Percentiles rank a stretch among this genome's conserved stretches.
Conservation (phyloP, 2,329 filamentous ascomycete genomes). For the Aspergillus ochraceus region DNA sequence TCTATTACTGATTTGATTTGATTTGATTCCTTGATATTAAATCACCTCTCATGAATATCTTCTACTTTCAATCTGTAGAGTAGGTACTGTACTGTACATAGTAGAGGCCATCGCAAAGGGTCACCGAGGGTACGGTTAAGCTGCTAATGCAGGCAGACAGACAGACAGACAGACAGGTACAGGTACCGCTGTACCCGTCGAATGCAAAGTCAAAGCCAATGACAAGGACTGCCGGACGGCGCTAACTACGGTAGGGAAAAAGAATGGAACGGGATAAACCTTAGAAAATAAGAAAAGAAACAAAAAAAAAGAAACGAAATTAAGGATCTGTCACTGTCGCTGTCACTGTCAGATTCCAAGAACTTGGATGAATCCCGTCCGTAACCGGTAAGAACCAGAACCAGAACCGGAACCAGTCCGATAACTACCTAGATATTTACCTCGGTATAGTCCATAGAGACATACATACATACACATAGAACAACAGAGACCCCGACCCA, state of each 20-base stretch:
- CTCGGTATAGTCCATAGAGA: too few species aligned
- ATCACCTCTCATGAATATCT: too few species aligned
- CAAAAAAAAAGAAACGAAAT: neutral
- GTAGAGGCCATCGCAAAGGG: neutral
- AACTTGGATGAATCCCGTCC: neutral
- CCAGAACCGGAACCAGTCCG: too few species aligned
- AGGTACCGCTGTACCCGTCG: slow-evolving; percentile 7
- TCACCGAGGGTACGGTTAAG: slow-evolving; percentile 7
- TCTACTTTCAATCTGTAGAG: neutral
- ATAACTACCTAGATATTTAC: too few species aligned
- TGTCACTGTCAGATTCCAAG: neutral
- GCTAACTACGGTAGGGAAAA: neutral
- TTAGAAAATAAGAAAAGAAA: neutral
- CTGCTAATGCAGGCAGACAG: neutral
- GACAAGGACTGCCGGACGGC: neutral
- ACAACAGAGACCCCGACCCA: too few species aligned
- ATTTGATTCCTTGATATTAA: too few species aligned
- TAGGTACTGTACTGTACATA: too few species aligned
- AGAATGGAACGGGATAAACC: too few species aligned
- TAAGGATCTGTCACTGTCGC: neutral
- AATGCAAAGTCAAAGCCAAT: neutral
- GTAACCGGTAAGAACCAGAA: too few species aligned
- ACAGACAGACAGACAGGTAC: neutral
- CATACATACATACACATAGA: too few species aligned
- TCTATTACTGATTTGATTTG: too few species aligned